Evolutionary conservation across 176 grass and related monocot species (phyloP), one percentile per base, ranked within the genome.

Genomic region (Oryza punctata): DNA sequence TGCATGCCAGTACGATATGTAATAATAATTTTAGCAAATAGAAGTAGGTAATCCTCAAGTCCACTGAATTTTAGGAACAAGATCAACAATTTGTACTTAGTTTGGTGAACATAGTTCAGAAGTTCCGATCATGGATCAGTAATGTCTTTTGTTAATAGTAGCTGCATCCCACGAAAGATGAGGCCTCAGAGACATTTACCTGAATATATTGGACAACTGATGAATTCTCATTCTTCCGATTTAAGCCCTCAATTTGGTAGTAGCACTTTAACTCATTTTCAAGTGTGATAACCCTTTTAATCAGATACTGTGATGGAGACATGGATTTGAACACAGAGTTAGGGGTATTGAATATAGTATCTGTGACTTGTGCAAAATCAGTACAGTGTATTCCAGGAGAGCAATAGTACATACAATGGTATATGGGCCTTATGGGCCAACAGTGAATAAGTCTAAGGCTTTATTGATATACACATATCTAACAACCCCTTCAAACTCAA

Each of bases 201-300:
- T 93, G 95, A 80, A 94, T 98, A 89, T 98, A 93, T 79, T 98
- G 92, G 76, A 94, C 70, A 65, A 95, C 65, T 9, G 95, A 88
- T 87, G 95, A 98, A 86, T 98, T 98, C 65, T 94, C 84, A 74
- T 98, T 86, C 72, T 89, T 93, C 15, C 72, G 63, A 89, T 98
- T 95, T 59, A 94, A 86, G 28, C 91, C 95, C 54, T 94, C 88
- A 72, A 83, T 72, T 76, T 90, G 90, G 71, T 98, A 90, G 63
- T 84, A 84, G 66, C 84, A 89, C 57, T 91, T 93, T 46, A 94
- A 84, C 76, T 91, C 88, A 81, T 83, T 86, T 85, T 93, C 92
- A 72, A 98, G 92, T 75, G 93, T 98, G 73, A 88, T 72, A 81
- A 78, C 64, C 90, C 95, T 88, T 63, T 70, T 81, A 25, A 82